Evolutionary conservation across 805 yeast genomes (phyloP), one percentile per base, ranked within the genome.

Genomic region (Kodamaea leandrae): DNA sequence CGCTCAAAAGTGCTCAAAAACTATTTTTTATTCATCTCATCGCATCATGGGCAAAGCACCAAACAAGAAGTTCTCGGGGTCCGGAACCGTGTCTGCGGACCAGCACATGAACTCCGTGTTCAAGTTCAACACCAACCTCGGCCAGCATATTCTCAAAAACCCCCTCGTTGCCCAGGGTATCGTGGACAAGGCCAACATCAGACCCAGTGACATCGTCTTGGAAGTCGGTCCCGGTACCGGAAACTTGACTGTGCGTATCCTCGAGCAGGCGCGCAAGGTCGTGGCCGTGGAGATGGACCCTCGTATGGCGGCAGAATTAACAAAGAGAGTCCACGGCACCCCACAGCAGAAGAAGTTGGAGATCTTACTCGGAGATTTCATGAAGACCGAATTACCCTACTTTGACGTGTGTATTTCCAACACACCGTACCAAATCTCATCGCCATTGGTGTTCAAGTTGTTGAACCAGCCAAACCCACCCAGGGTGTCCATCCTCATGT

Each of bases 201-300:
- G 81, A 54, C 97, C 98, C 2, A 83, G 95, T 21, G 99, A 93
- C 58, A 80, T 81, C 6, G 98, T 93, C 1, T 71, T 93, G 30
- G 99, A 93, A 69, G 96, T 93, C 39, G 99, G 99, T 55, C 99
- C 99, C 2, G 99, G 99, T 79, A 93, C 99, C 0, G 99, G 99
- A 70, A 93, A 93, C 57, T 74, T 93, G 66, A 93, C 99, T 0
- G 95, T 91, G 26, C 75, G 95, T 47, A 93, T 93, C 26, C 65
- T 93, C 41, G 97, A 91, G 53, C 84, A 89, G 61, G 98, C 97
- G 0, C 75, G 86, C 43, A 89, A 87, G 53, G 97, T 91, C n/a
- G 77, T 87, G 36, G 99, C 98, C 0, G 93, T 86, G 40, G 99
- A 93, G 68, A 90, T 90, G 88, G 99, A 93, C 67, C 99, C 99